Evolutionary conservation across 2,329 filamentous ascomycete species (phyloP), one percentile per base, ranked within the genome.

Genomic region (Cercospora zeina): DNA sequence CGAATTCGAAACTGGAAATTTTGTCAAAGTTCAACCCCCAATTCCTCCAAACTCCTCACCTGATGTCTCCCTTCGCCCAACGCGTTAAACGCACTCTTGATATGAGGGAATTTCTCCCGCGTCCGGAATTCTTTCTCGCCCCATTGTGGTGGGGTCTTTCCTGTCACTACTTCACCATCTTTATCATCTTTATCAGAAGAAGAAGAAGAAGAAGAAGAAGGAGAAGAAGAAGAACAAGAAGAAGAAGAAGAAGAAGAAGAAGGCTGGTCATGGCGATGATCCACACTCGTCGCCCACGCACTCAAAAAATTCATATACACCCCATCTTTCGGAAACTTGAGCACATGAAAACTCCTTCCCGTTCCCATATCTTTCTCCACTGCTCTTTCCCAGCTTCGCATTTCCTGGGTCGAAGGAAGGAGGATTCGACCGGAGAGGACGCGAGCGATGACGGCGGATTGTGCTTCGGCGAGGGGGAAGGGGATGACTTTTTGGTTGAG

Each of bases 401-500:
- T 96, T 56, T 86, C 85, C 0, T 78, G 72, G 1, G 73, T 74
- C 0, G 83, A 71, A 0, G 92, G 92, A 8, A 96, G 78, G 0
- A 76, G 65, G 0, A 96, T 78, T 0, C 85, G 78, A 34, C 89
- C 89, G 0, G 90, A 85, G 84, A 90, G 96, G 0, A 93, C 83
- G 1, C 90, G 85, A 1, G 92, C 86, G 50, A 96, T 81, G 0
- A 90, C 84, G 0, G 92, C 89, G 0, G 87, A 86, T 75, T 97
- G 93, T 5, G 85, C 86, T 77, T 97, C 91, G 0, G 87, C 83
- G 1, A 95, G 70, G 0, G 90, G 88, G 73, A 96, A 96, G 0
- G 93, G 93, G n/a, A 96, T 89, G n/a, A 95, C 85, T 68, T 89
- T 89, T 72, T 92, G 88, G 14, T 89, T 87, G 39, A 97, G 79